A percentile compares a stretch with the other conserved stretches of the same genome.
phyloP scores from a whole-genome alignment of 768 basidiomycete genomes.

The Artomyces pyxidatus region DNA sequence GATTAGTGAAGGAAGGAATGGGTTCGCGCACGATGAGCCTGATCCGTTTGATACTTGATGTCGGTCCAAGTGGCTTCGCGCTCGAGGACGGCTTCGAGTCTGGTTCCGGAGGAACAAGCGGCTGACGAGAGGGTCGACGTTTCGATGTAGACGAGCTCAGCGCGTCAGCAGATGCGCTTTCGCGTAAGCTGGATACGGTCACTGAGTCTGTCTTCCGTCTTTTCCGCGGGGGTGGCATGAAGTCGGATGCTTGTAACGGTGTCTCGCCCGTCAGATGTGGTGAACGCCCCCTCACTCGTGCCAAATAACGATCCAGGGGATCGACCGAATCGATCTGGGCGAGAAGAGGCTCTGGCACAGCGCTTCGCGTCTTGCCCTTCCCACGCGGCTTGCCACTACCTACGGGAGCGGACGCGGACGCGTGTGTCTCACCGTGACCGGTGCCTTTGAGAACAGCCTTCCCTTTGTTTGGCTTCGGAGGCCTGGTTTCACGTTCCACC shows the following conservation, averaged over 20 bases:
- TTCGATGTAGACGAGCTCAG: neutral
- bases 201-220: slow-evolving; percentile 12
- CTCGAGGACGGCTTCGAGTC: neutral
- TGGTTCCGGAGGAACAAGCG: neutral
- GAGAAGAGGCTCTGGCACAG: too few relatives aligned
- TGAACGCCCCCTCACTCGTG: neutral
- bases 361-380: neutral
- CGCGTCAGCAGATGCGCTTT: neutral
- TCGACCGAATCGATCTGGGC: too few relatives aligned
- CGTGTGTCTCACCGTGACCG: neutral
- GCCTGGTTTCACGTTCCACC: neutral
- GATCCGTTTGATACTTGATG: slow-evolving; percentile 50
- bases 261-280: neutral
- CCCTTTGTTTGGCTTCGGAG: slow-evolving; percentile 7
- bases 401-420: neutral
- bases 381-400: neutral
- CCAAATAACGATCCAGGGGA: too few relatives aligned
- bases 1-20: slow-evolving; percentile 53
- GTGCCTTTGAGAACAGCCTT: neutral
- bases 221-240: slow-evolving; percentile 6
- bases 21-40: slow-evolving; percentile 62
- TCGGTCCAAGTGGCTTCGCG: slow-evolving; percentile 9
- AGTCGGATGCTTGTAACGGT: neutral
- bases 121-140: neutral
- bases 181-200: neutral